Evolutionary conservation across 2,329 filamentous ascomycete genomes (phyloP), one percentile per base, ranked within the genome.

Genomic region (Pseudophaeomoniella oleicola): DNA sequence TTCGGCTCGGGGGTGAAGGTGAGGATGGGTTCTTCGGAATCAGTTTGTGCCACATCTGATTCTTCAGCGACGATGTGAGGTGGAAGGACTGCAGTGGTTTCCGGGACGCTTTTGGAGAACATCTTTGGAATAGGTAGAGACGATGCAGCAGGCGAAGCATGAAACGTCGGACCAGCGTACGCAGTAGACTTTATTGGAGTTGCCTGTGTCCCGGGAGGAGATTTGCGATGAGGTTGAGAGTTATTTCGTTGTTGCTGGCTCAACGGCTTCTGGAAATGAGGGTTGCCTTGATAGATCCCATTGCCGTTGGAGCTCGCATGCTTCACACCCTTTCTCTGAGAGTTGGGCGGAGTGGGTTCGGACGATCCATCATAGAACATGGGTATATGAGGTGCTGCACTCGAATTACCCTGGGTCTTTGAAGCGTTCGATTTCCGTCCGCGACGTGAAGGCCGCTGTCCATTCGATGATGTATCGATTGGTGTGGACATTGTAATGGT

Each of bases 81-180:
- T 9, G 22, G 22, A 27, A 27, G 22, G 9, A 27, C 22, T 27
- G 22, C 22, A n/a, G 9, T 27, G 6, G 22, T 6, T 10, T 34
- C 32, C 9, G 32, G 77, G 10, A 82, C 68, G 0, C 83, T 77
- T 50, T 81, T 87, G 17, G 81, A 79, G 42, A 81, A 73, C 56
- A 94, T 94, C 51, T 81, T 92, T 9, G 90, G 90, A 40, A 94
- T 81, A 1, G 90, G 90, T 19, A 98, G 67, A 16, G 85, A 78
- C 5, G 86, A 92, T 1, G 90, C 81, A 2, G 87, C 88, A 14
- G 90, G 90, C 5, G 90, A 96, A 30, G 86, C 83, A 57, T 94
- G 87, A 56, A 96, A 98, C 4, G 86, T 92, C 19, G 88, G 81
- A 11, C 88, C 90, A 29, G 90, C 90, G 59, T 94, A 98, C 32